phyloP scores from a whole-genome alignment of 352 stramenopile species.

The Phytophthora syringae region DNA sequence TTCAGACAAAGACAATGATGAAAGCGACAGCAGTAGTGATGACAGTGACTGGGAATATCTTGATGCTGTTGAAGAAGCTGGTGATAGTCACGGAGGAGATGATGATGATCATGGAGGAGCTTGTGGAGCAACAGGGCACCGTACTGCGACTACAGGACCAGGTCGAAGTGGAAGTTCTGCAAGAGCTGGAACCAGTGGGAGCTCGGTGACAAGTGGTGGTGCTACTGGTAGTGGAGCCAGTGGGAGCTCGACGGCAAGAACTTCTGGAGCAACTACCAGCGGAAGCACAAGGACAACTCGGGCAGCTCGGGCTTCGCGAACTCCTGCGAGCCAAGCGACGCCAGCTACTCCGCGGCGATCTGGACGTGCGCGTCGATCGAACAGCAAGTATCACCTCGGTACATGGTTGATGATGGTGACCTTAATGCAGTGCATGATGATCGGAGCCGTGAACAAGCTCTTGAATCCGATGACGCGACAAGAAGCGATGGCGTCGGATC shows the following conservation, averaged over 20 bases:
- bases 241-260: too few relatives aligned
- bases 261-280: too few relatives aligned
- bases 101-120: not conserved
- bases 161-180: not conserved
- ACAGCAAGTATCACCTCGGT: not conserved
- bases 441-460: constrained; percentile 10
- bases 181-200: not conserved
- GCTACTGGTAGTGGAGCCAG: too few relatives aligned
- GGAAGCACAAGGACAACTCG: too few relatives aligned
- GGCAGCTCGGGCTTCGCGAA: too few relatives aligned
- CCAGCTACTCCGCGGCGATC: not conserved
- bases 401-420: too few relatives aligned
- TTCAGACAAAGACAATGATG: not conserved
- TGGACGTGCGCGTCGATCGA: not conserved
- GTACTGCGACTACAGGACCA: not conserved
- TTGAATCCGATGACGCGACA: constrained; percentile 1
- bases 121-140: not conserved
- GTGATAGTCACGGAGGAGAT: too few relatives aligned
- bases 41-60: constrained; percentile 15
- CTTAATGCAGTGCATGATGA: constrained; percentile 19
- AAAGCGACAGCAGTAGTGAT: constrained; percentile 1
- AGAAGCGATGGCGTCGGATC: constrained; percentile 10
- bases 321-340: too few relatives aligned
- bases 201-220: too few relatives aligned
- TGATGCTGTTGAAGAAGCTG: too few relatives aligned